A percentile compares a stretch with the other conserved stretches of the same genome.
Evolutionary conservation across 768 basidiomycete species (phyloP).

Genomic region (Russula earlei): DNA sequence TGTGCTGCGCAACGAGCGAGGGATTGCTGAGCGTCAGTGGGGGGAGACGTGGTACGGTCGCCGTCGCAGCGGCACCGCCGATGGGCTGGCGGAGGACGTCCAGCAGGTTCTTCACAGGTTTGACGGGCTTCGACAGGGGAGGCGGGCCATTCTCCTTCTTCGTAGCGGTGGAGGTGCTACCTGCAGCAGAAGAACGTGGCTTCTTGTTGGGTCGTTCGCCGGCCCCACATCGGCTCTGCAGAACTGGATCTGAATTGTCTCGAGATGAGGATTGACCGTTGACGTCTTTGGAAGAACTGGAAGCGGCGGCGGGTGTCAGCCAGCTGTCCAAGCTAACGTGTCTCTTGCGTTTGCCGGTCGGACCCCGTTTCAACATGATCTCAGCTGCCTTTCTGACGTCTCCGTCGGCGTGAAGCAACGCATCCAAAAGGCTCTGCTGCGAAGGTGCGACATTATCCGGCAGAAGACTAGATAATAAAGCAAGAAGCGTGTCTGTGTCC

Average conservation of each 20-base stretch:
- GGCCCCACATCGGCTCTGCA: background rate
- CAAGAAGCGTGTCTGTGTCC: slow-evolving; percentile 20
- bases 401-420: slow-evolving; percentile 15
- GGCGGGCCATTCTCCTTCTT: background rate
- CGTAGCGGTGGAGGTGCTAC: background rate
- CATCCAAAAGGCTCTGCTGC: slow-evolving; percentile 16
- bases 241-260: background rate
- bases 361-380: background rate
- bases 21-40: slow-evolving; percentile 58
- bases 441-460: slow-evolving; percentile 8
- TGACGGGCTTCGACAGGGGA: slow-evolving; percentile 8
- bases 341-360: slow-evolving; percentile 37
- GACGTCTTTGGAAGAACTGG: slow-evolving; percentile 17
- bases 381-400: slow-evolving; percentile 13
- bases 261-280: background rate
- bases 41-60: slow-evolving; percentile 32
- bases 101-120: slow-evolving; percentile 12
- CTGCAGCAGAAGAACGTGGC: slow-evolving; percentile 6
- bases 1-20: slow-evolving; percentile 54
- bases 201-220: slow-evolving; percentile 1
- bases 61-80: background rate
- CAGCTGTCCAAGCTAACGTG: slow-evolving; percentile 42
- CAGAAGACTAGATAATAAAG: slow-evolving; percentile 16
- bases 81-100: slow-evolving; percentile 18
- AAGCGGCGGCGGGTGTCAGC: slow-evolving; percentile 30